Evolutionary conservation across 257 asterid genomes (phyloP).

Genomic region (Voacanga thouarsii): DNA sequence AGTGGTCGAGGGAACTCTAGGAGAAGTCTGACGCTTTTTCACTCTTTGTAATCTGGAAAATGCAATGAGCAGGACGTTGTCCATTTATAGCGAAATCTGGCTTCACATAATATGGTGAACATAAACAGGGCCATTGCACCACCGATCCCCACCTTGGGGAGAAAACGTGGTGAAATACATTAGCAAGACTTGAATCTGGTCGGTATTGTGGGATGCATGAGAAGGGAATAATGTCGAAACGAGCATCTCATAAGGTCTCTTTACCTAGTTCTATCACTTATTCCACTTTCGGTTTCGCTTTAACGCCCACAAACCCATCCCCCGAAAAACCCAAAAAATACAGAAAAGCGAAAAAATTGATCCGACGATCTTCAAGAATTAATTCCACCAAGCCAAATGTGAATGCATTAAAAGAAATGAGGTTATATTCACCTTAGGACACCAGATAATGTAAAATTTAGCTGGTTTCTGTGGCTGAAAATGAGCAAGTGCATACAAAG

Average conservation of each 20-base stretch:
- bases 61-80: not conserved
- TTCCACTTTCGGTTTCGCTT: not conserved
- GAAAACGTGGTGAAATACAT: conserved; percentile 20
- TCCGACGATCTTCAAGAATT: not conserved
- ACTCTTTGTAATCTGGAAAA: conserved; percentile 6
- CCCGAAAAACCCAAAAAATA: not conserved
- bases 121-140: conserved; percentile 6
- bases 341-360: not conserved
- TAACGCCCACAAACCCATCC: not conserved
- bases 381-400: not conserved
- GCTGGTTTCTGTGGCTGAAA: not conserved
- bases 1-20: conserved; percentile 52
- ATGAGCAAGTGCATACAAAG: not conserved
- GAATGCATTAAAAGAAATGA: not conserved
- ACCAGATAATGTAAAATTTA: not conserved
- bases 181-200: conserved; percentile 39
- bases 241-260: conserved; percentile 18
- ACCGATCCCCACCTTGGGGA: conserved; percentile 11
- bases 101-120: conserved; percentile 2
- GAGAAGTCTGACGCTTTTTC: conserved; percentile 29
- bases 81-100: conserved; percentile 11
- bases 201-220: conserved; percentile 29
- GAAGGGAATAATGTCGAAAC: conserved; percentile 18
- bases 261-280: conserved; percentile 20
- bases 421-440: not conserved